phyloP scores from a whole-genome alignment of 2,329 filamentous ascomycete species.

The Dothiorella sarmentorum region DNA sequence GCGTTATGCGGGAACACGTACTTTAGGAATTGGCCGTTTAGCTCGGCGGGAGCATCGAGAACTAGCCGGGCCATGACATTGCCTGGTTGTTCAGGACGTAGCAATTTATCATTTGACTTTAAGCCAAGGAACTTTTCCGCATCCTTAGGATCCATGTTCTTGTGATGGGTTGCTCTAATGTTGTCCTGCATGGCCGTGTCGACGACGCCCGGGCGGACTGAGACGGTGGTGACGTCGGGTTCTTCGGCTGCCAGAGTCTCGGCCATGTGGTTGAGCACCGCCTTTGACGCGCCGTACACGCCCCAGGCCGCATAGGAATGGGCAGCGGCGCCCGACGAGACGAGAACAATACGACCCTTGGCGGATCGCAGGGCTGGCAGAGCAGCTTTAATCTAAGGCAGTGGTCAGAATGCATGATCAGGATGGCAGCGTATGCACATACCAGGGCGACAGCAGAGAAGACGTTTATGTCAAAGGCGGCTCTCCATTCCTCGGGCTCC shows the following conservation, averaged over 20 bases:
- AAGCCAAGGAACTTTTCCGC: constrained; percentile 64
- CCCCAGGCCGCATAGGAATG: constrained; percentile 67
- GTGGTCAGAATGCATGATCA: constrained; percentile 19
- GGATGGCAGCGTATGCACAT: constrained; percentile 29
- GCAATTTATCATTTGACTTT: constrained; percentile 66
- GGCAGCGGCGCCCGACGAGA: constrained; percentile 68
- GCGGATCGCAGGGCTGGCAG: constrained; percentile 65
- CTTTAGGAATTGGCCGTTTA: constrained; percentile 75
- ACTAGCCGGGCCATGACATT: constrained; percentile 80
- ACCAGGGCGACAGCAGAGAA: constrained; percentile 80
- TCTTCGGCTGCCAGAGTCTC: constrained; percentile 73
- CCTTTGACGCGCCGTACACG: constrained; percentile 77
- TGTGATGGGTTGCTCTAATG: constrained; percentile 68
- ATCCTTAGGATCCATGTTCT: constrained; percentile 56
- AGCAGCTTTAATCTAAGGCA: constrained; percentile 62
- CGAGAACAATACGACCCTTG: constrained; percentile 70
- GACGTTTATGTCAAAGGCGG: constrained; percentile 77
- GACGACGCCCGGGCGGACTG: constrained; percentile 74
- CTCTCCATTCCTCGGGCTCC: constrained; percentile 70
- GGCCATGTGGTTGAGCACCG: constrained; percentile 76
- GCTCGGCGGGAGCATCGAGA: constrained; percentile 58
- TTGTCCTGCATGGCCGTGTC: constrained; percentile 89
- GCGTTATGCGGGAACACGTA: constrained; percentile 39
- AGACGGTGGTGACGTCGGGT: constrained; percentile 66
- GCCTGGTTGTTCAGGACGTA: constrained; percentile 81